phyloP scores from a whole-genome alignment of 2,329 filamentous ascomycete genomes.

The Scytalidium lignicola region DNA sequence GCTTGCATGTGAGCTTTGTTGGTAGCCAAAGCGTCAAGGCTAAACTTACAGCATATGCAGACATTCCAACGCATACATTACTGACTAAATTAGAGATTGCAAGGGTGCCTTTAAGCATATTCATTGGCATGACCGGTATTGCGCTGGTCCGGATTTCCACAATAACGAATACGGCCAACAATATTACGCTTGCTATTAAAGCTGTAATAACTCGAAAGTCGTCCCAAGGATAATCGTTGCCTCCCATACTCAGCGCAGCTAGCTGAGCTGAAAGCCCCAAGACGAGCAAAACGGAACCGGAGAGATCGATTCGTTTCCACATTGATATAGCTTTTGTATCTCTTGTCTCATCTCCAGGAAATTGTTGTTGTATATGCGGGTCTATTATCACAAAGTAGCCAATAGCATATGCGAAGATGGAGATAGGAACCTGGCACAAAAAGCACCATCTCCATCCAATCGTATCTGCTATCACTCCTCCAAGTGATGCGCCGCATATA shows the following conservation, averaged over 20 bases:
- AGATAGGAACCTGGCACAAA: slow-evolving; percentile 56
- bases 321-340: slow-evolving; percentile 31
- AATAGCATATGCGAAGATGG: slow-evolving; percentile 46
- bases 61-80: slow-evolving; percentile 56
- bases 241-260: slow-evolving; percentile 49
- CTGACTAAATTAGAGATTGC: slow-evolving; percentile 51
- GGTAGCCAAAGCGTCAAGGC: not conserved
- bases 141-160: slow-evolving; percentile 46
- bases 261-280: slow-evolving; percentile 53
- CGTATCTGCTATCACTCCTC: slow-evolving; percentile 57
- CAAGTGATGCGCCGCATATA: slow-evolving; percentile 58
- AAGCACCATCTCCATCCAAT: slow-evolving; percentile 68
- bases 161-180: slow-evolving; percentile 40
- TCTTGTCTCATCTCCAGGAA: slow-evolving; percentile 13
- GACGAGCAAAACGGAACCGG: slow-evolving; percentile 52
- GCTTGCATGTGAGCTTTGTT: slow-evolving; percentile 3
- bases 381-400: slow-evolving; percentile 49
- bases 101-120: slow-evolving; percentile 51
- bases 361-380: slow-evolving; percentile 19
- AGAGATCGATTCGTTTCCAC: slow-evolving; percentile 53
- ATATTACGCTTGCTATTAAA: slow-evolving; percentile 36
- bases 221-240: slow-evolving; percentile 49
- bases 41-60: slow-evolving; percentile 53
- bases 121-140: slow-evolving; percentile 48
- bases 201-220: slow-evolving; percentile 42